Conservation (phyloP, 2,329 filamentous ascomycete species). For the Colletotrichum kahawae region DNA sequence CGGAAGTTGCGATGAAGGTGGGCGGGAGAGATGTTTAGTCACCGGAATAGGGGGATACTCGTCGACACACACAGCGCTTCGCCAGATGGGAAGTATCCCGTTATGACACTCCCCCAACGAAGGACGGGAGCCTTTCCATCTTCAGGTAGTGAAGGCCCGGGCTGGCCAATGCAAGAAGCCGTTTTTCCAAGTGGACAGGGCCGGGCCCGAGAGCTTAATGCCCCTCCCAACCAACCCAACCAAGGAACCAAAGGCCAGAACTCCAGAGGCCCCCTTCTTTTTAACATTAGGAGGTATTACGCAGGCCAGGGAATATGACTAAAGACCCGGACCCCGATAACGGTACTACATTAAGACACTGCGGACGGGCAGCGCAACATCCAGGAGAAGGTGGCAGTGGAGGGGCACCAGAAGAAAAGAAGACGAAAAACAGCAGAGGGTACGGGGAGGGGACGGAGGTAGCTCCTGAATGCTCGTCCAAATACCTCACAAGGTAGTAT, state of each 20-base stretch:
- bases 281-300: not conserved
- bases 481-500: not conserved
- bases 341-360: not conserved
- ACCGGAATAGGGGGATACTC: not conserved
- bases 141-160: not conserved
- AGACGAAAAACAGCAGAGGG: not conserved
- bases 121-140: not conserved
- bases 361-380: not conserved
- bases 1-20: slow-evolving; percentile 10
- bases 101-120: not conserved
- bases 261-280: not conserved
- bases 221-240: not conserved
- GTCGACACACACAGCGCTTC: not conserved
- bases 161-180: slow-evolving; percentile 9
- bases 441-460: not conserved
- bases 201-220: slow-evolving; percentile 15
- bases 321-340: not conserved
- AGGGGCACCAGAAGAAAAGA: not conserved
- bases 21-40: not conserved
- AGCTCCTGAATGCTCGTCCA: not conserved
- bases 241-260: not conserved
- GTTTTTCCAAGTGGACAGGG: not conserved
- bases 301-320: not conserved
- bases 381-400: not conserved
- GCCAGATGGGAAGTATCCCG: not conserved